These are phyloP conservation scores for Cordia subcordata DNA, from an alignment of 257 asterid genomes.

Conservation along the genomic window DNA sequence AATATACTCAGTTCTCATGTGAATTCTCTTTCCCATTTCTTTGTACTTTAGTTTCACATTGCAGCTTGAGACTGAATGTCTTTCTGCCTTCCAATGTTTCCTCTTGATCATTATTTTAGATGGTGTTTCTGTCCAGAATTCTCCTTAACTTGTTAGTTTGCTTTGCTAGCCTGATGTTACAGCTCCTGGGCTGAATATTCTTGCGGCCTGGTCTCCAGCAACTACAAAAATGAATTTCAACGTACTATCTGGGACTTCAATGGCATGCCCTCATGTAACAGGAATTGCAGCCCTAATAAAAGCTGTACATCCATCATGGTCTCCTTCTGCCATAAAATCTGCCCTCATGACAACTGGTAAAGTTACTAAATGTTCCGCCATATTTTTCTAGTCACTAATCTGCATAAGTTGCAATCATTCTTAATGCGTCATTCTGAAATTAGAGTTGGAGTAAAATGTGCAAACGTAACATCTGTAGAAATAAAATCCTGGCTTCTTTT, in stretches of 20 bases:
- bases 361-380: not conserved
- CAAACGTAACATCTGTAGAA: too few species aligned
- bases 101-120: not conserved
- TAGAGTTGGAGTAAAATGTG: too few species aligned
- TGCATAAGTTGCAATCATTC: not conserved
- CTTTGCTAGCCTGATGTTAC: conserved; percentile 70
- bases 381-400: too few species aligned
- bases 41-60: not conserved
- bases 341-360: conserved; percentile 94
- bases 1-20: too few species aligned
- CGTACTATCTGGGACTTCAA: conserved; percentile 89
- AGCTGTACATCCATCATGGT: conserved; percentile 83
- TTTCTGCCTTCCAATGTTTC: too few species aligned
- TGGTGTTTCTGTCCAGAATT: too few species aligned
- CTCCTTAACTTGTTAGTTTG: not conserved
- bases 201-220: conserved; percentile 98
- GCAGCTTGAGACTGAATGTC: not conserved
- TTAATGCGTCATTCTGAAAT: not conserved
- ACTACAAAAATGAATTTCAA: conserved; percentile 49
- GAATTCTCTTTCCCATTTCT: too few species aligned
- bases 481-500: not conserved
- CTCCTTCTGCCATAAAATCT: conserved; percentile 92
- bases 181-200: conserved; percentile 93
- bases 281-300: conserved; percentile 82
- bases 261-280: conserved; percentile 98